Conservation (phyloP, 73 alveolate genomes). For the Stentor coeruleus region DNA sequence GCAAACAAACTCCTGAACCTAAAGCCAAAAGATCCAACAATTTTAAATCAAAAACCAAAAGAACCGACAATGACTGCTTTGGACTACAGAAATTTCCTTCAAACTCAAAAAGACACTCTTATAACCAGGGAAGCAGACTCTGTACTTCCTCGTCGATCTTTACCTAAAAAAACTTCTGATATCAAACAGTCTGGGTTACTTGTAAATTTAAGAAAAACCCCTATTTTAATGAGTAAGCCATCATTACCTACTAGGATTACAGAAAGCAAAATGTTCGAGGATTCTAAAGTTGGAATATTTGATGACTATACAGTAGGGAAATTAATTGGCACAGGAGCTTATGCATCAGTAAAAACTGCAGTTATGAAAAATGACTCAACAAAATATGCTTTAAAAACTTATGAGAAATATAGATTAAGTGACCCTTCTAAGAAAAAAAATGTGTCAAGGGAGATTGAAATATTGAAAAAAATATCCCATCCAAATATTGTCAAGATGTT, state of each 20-base stretch:
- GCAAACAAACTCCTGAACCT: not conserved
- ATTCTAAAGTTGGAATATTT: slow-evolving; percentile 16
- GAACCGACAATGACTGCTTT: not conserved
- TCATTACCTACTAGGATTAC: not conserved
- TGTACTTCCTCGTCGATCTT: not conserved
- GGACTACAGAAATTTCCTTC: not conserved
- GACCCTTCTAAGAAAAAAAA: slow-evolving; percentile 64
- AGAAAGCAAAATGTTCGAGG: not conserved
- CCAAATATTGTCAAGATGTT: slow-evolving; percentile 73
- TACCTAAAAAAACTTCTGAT: not conserved
- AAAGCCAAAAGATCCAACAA: not conserved
- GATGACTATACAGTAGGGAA: slow-evolving; percentile 75
- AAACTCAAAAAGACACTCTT: slow-evolving; percentile 1
- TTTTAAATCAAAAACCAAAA: not conserved
- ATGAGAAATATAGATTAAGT: slow-evolving; percentile 61
- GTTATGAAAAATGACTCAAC: slow-evolving; percentile 58
- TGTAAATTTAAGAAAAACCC: not conserved
- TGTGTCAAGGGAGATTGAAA: slow-evolving; percentile 59
- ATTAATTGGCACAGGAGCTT: slow-evolving; percentile 82
- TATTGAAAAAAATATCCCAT: slow-evolving; percentile 64
- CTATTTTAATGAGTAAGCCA: not conserved
- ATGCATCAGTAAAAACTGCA: slow-evolving; percentile 82
- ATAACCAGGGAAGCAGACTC: not conserved
- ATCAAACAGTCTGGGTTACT: not conserved
- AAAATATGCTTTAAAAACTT: slow-evolving; percentile 76